These are phyloP conservation scores for Colletotrichum coccodes DNA, from an alignment of 2,329 filamentous ascomycete species.

Conservation along the genomic window DNA sequence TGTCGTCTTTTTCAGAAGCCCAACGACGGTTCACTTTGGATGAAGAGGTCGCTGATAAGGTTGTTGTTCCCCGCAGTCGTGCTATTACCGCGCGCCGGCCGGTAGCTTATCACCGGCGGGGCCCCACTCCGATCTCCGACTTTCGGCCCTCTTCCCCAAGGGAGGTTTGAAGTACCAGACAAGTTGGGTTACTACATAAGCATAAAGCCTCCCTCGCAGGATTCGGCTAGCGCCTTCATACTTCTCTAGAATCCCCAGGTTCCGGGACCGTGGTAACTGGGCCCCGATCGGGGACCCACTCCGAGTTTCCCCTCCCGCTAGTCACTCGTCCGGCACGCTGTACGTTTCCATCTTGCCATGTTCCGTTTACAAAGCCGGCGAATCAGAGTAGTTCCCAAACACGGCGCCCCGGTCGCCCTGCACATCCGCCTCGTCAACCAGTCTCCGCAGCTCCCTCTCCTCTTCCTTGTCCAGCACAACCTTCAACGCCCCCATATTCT, in stretches of 20 bases:
- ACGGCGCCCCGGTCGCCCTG: slow-evolving; percentile 35
- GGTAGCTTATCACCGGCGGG: slow-evolving; percentile 11
- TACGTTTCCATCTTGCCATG: not conserved
- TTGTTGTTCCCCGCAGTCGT: too few species aligned
- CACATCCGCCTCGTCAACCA: slow-evolving; percentile 40
- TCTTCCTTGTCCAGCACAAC: slow-evolving; percentile 47
- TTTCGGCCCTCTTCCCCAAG: slow-evolving; percentile 23
- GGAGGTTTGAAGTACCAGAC: not conserved
- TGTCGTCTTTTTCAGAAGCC: not conserved
- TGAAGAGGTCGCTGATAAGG: not conserved
- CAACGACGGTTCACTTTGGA: not conserved
- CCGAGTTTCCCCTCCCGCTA: not conserved
- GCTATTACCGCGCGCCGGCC: not conserved
- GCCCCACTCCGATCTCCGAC: slow-evolving; percentile 32
- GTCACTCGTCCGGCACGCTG: not conserved
- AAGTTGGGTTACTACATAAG: not conserved
- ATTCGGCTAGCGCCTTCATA: not conserved
- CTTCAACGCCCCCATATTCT: slow-evolving; percentile 50
- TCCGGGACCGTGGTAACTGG: slow-evolving; percentile 1
- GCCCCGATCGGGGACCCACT: not conserved
- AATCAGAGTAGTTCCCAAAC: slow-evolving; percentile 3
- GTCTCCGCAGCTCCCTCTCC: slow-evolving; percentile 43
- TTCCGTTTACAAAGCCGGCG: not conserved
- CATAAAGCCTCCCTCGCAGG: not conserved
- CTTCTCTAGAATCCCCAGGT: not conserved